Evolutionary conservation across 805 yeast species (phyloP), one percentile per base, ranked within the genome.

Genomic region (Metschnikowia proteae): DNA sequence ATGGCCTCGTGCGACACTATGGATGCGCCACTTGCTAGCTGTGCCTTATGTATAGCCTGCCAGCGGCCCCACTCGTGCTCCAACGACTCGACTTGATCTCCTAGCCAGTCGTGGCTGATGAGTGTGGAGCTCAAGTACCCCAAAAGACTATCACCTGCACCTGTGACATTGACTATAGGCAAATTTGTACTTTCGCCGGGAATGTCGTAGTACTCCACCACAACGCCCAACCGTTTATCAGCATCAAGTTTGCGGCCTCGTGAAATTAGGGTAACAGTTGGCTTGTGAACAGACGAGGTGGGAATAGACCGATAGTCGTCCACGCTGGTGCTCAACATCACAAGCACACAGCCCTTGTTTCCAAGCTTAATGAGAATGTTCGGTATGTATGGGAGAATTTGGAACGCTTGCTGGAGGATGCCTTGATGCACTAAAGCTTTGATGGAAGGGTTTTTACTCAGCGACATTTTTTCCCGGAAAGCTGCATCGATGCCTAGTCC

Each of bases 101-200:
- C 47, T 28, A 67, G 51, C 72, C 72, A 69, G 35, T 61, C 55
- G 6, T 50, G 37, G 17, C 50, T 46, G 2, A 70, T 64, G 22
- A 67, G 40, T 13, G 60, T 51, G 2, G 83, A 68, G 9, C 80
- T 62, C 23, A 89, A 53, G 27, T 75, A 80, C 0, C 96, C 96
- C 28, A 82, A 75, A 38, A 89, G 71, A 0, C 94, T 76, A 64
- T 89, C 96, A 8, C 96, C 97, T 0, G 96, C 96, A 2, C 96
- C 97, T 7, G 92, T 88, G 30, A 86, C 96, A 55, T 83, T 87
- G 28, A 65, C 66, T 9, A 85, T 74, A 0, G 63, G 60, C 3
- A 70, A 60, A 23, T 58, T 45, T 23, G 55, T 48, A 37, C 64
- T 66, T 50, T 64, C 67, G 26, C 40, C 13, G 0, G 78, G 71